Evolutionary conservation across 306 rosid species (phyloP).

Genomic region (Inga leiocalycina): DNA sequence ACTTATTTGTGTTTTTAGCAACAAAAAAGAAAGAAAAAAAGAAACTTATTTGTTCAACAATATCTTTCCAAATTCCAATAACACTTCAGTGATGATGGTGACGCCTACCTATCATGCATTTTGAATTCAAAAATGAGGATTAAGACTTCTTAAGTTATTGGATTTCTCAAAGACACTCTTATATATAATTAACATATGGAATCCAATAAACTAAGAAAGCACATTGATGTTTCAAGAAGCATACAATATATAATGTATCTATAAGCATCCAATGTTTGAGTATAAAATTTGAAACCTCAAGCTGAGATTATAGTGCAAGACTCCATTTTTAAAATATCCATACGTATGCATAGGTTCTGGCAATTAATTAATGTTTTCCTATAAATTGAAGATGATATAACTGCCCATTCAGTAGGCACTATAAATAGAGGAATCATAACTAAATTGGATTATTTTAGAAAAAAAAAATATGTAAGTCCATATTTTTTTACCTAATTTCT

Average conservation of each 20-base stretch:
- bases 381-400: conserved; percentile 38
- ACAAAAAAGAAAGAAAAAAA: conserved; percentile 11
- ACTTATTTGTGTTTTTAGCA: conserved; percentile 16
- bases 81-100: conserved; percentile 43
- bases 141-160: conserved; percentile 30
- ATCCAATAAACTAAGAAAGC: conserved; percentile 32
- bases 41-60: conserved; percentile 34
- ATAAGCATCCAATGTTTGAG: not conserved
- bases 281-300: not conserved
- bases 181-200: conserved; percentile 32
- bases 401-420: conserved; percentile 17
- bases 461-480: not conserved
- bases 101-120: conserved; percentile 37
- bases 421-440: not conserved
- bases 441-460: not conserved
- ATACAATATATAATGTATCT: not conserved
- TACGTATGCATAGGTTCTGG: conserved; percentile 1
- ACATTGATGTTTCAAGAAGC: not conserved
- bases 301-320: not conserved
- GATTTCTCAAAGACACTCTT: conserved; percentile 36
- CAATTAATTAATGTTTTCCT: conserved; percentile 7
- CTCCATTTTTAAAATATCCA: not conserved
- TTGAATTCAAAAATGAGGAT: conserved; percentile 47
- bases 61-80: conserved; percentile 28
- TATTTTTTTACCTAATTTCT: too few relatives aligned